A percentile compares a stretch with the other conserved stretches of the same genome.
Conservation (phyloP, 139 green algal genomes). For the Nannochloris sp. region DNA sequence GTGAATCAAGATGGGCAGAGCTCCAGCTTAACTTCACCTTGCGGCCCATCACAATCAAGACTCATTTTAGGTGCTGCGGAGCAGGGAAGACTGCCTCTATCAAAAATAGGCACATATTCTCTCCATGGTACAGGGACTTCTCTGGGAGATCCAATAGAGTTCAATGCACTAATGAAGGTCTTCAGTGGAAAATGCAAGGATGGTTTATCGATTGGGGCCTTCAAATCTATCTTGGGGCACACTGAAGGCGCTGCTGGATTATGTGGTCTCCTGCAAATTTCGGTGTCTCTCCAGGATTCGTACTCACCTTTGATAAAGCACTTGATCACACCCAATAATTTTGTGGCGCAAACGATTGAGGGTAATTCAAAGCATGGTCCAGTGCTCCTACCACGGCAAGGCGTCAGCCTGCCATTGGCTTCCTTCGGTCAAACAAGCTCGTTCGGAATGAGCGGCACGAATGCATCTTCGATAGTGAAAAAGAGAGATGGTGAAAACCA, state of each 20-base stretch:
- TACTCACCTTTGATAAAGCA: constrained; percentile 37
- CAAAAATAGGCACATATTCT: constrained; percentile 11
- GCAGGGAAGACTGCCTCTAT: constrained; percentile 2
- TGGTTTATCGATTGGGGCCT: constrained; percentile 18
- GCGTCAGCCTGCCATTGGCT: neutral
- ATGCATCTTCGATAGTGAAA: constrained; percentile 24
- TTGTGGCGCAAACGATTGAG: constrained; percentile 10
- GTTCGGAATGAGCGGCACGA: constrained; percentile 41
- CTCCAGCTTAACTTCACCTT: constrained; percentile 68
- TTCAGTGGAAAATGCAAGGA: constrained; percentile 8
- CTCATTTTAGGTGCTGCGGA: constrained; percentile 41
- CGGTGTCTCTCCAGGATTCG: constrained; percentile 4
- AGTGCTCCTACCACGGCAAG: neutral
- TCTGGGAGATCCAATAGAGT: constrained; percentile 77
- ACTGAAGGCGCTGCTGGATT: constrained; percentile 48
- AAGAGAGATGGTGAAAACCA: neutral
- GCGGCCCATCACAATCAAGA: constrained; percentile 56
- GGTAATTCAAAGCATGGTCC: neutral
- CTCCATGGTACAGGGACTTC: constrained; percentile 63
- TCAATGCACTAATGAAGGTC: constrained; percentile 36
- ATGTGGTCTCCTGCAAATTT: constrained; percentile 49
- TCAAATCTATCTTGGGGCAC: constrained; percentile 45
- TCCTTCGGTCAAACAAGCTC: constrained; percentile 16
- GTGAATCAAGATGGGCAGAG: constrained; percentile 86
- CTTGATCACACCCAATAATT: constrained; percentile 54